A percentile compares a stretch with the other conserved stretches of the same genome.
Conservation (phyloP, 768 basidiomycete species). For the Amanita inopinata region DNA sequence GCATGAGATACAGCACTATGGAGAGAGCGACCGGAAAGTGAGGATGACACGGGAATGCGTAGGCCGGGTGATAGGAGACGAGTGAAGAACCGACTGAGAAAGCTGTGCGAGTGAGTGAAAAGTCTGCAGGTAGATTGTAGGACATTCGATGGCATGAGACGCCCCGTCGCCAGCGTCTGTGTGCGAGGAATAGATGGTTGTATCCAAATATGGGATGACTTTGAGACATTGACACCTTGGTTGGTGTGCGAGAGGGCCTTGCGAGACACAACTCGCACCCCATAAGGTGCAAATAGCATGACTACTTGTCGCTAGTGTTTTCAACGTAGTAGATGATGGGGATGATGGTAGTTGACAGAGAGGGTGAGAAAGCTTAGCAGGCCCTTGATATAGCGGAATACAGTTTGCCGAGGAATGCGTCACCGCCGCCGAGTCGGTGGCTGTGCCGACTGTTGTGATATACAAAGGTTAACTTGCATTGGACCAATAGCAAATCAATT, state of each 20-base stretch:
- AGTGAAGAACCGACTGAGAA: conserved; percentile 45
- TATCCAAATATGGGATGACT: background rate
- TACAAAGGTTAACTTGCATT: too few species aligned
- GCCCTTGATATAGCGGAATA: too few species aligned
- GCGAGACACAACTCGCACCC: conserved; percentile 5
- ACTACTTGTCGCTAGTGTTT: background rate
- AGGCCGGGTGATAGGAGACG: conserved; percentile 50
- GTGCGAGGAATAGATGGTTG: background rate
- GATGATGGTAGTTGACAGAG: background rate
- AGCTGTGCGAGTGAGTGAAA: conserved; percentile 41
- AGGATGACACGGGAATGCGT: conserved; percentile 18
- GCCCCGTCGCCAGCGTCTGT: background rate
- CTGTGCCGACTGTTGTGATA: too few species aligned
- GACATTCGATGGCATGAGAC: conserved; percentile 13
- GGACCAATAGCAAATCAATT: background rate
- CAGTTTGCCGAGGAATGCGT: background rate
- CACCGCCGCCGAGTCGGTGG: background rate
- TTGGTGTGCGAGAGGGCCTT: conserved; percentile 5
- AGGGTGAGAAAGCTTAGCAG: background rate
- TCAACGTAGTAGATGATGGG: background rate
- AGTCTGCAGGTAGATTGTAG: conserved; percentile 38
- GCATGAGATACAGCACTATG: conserved; percentile 24
- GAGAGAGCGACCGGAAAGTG: conserved; percentile 19
- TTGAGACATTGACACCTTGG: background rate
- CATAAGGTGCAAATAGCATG: conserved; percentile 1